These are phyloP conservation scores for Suillus variegatus DNA, from an alignment of 768 basidiomycete genomes.

Conservation along the genomic window DNA sequence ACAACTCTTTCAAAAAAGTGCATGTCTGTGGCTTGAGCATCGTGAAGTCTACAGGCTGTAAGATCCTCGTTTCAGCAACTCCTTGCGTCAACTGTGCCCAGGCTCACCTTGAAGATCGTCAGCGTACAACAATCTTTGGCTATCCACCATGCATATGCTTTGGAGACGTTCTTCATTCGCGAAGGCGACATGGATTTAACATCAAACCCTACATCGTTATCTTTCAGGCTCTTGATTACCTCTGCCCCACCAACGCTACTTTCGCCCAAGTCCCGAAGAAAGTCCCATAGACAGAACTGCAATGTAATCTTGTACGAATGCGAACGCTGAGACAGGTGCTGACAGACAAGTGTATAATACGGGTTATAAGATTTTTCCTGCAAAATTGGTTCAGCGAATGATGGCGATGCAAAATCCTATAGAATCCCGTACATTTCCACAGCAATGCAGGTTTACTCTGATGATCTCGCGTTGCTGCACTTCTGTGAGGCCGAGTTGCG, in stretches of 20 bases:
- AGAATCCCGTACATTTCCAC: constrained; percentile 70
- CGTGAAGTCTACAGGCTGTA: constrained; percentile 87
- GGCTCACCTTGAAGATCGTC: constrained; percentile 76
- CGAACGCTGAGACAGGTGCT: constrained; percentile 75
- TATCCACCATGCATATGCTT: constrained; percentile 91
- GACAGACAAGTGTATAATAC: constrained; percentile 88
- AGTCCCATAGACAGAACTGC: constrained; percentile 97
- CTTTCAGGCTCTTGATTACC: constrained; percentile 60
- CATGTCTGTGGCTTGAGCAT: constrained; percentile 61
- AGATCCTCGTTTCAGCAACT: neutral
- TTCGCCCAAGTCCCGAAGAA: constrained; percentile 89
- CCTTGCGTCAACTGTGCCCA: neutral
- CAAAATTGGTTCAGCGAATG: constrained; percentile 1
- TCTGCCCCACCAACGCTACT: constrained; percentile 77
- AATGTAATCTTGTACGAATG: constrained; percentile 90
- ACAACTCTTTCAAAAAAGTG: constrained; percentile 69
- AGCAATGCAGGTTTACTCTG: constrained; percentile 91
- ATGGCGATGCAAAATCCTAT: neutral
- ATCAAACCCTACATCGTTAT: constrained; percentile 48
- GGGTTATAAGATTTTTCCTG: constrained; percentile 92
- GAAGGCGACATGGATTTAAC: constrained; percentile 56
- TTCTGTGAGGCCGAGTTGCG: constrained; percentile 81
- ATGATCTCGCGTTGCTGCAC: constrained; percentile 93
- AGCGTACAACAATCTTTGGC: constrained; percentile 79
- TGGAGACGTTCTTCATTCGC: constrained; percentile 72